phyloP scores from a whole-genome alignment of 768 basidiomycete genomes.

The Calocera cornea region DNA sequence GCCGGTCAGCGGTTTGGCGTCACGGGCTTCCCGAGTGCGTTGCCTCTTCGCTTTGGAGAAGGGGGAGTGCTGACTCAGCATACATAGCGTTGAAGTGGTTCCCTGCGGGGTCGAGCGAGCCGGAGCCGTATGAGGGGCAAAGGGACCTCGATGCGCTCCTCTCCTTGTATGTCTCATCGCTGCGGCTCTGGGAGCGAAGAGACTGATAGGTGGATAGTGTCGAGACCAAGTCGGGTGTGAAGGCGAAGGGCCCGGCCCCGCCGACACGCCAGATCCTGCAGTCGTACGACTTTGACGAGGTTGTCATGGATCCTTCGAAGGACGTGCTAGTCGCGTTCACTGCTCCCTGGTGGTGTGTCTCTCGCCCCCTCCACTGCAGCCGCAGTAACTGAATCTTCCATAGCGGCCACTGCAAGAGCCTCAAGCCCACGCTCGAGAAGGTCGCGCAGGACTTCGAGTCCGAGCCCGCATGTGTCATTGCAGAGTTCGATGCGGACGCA shows the following conservation, averaged over 20 bases:
- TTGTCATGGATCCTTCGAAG: constrained; percentile 54
- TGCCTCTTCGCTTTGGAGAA: background rate
- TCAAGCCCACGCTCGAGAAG: constrained; percentile 83
- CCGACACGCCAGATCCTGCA: constrained; percentile 56
- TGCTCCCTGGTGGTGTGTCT: constrained; percentile 28
- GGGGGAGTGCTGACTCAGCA: constrained; percentile 8
- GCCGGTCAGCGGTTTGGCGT: constrained; percentile 65
- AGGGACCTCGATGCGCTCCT: constrained; percentile 69
- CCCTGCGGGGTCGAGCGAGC: constrained; percentile 39
- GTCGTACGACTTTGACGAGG: constrained; percentile 55
- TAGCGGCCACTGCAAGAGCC: constrained; percentile 83
- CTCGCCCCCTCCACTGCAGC: background rate
- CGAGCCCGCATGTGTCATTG: constrained; percentile 72
- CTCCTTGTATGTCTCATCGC: constrained; percentile 43
- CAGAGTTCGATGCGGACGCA: constrained; percentile 83
- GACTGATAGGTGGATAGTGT: constrained; percentile 37
- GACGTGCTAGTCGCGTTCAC: constrained; percentile 78
- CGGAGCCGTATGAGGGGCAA: constrained; percentile 57
- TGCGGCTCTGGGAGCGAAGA: background rate
- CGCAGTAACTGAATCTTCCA: constrained; percentile 19
- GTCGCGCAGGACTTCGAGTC: constrained; percentile 66
- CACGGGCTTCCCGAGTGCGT: constrained; percentile 75
- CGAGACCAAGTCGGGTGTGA: constrained; percentile 58
- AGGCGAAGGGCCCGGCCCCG: constrained; percentile 78
- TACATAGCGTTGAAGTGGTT: constrained; percentile 89